Conservation (phyloP, 1,284 basidiomycete species). For the Sporisorium sorghi region DNA sequence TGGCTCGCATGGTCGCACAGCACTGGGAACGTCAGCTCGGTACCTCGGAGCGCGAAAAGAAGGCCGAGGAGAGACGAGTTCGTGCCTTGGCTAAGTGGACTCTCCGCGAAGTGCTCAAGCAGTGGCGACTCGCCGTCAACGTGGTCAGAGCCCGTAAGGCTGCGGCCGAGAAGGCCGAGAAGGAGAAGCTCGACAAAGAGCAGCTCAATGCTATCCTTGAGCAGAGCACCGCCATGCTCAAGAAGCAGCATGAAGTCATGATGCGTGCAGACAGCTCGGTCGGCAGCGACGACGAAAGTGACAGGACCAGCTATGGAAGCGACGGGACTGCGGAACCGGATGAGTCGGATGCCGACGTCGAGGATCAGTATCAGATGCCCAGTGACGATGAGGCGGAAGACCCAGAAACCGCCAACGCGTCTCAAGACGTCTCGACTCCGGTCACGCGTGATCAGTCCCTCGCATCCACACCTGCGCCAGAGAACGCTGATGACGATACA, state of each 20-base stretch:
- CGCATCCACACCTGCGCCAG: conserved; percentile 10
- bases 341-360: conserved; percentile 27
- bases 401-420: background rate
- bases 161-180: conserved; percentile 75
- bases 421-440: conserved; percentile 12
- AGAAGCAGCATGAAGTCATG: conserved; percentile 73
- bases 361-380: conserved; percentile 10
- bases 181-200: conserved; percentile 78
- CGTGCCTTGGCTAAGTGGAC: conserved; percentile 79
- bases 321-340: conserved; percentile 29
- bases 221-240: conserved; percentile 86
- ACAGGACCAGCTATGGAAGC: conserved; percentile 46
- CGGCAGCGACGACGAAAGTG: conserved; percentile 37
- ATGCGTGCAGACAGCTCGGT: conserved; percentile 48
- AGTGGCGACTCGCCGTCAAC: conserved; percentile 90
- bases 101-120: conserved; percentile 78
- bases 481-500: background rate
- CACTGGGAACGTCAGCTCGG: conserved; percentile 81
- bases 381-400: conserved; percentile 42
- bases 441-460: conserved; percentile 14
- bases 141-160: conserved; percentile 81
- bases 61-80: conserved; percentile 78
- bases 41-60: conserved; percentile 75
- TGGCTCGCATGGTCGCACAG: conserved; percentile 78
- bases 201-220: conserved; percentile 91